Percentiles rank a stretch among this genome's conserved stretches.
These are phyloP conservation scores for Curvularia verruculosa DNA, from an alignment of 2,329 filamentous ascomycete species.

Conservation along the genomic window DNA sequence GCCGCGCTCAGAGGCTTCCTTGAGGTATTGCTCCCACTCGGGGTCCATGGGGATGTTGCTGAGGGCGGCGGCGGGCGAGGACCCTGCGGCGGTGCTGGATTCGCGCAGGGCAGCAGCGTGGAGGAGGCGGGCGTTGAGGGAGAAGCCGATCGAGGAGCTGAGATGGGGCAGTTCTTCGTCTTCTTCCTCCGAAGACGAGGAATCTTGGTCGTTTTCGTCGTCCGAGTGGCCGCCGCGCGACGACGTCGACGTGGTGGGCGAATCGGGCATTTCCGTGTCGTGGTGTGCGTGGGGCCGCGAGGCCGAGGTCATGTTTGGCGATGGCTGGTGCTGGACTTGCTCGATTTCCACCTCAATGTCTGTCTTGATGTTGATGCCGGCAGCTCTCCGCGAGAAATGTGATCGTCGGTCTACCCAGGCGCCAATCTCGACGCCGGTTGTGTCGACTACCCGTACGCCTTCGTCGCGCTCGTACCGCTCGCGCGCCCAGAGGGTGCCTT, in stretches of 20 bases:
- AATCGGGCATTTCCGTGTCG: conserved; percentile 20
- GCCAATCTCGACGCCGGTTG: conserved; percentile 70
- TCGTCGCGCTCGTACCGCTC: conserved; percentile 80
- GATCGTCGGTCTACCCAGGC: conserved; percentile 60
- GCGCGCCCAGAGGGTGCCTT: conserved; percentile 82
- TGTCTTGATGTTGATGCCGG: conserved; percentile 51
- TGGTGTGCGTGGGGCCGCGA: not conserved
- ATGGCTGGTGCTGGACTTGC: conserved; percentile 20
- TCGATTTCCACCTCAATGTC: conserved; percentile 52
- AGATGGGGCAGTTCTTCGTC: conserved; percentile 14
- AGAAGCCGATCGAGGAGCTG: conserved; percentile 64
- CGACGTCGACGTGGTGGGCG: not conserved
- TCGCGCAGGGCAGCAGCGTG: conserved; percentile 68
- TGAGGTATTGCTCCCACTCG: conserved; percentile 77
- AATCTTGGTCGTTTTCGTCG: conserved; percentile 9
- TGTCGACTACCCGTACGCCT: conserved; percentile 71
- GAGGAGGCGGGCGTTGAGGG: conserved; percentile 66
- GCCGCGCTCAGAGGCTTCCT: conserved; percentile 70
- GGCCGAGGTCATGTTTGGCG: not conserved
- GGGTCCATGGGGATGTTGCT: conserved; percentile 69
- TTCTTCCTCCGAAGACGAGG: conserved; percentile 1
- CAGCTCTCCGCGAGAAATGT: conserved; percentile 1
- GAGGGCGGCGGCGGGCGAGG: conserved; percentile 49
- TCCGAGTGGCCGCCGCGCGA: not conserved
- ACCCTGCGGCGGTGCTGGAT: conserved; percentile 43